phyloP scores from a whole-genome alignment of 2,329 filamentous ascomycete genomes.

The Hymenoscyphus repandus region DNA sequence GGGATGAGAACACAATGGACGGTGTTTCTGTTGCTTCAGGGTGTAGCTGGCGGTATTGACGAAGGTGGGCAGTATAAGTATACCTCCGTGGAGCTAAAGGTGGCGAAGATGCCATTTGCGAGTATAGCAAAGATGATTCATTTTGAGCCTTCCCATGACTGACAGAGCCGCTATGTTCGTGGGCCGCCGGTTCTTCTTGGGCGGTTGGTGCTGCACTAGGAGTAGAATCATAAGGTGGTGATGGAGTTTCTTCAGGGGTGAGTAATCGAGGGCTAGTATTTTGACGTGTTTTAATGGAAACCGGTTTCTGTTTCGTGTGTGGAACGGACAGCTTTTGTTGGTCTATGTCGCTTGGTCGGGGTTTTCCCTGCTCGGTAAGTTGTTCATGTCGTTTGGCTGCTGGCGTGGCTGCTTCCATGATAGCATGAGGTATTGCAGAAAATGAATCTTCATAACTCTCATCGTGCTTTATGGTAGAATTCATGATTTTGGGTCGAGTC shows the following conservation, averaged over 20 bases:
- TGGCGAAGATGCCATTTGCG: slow-evolving; percentile 29
- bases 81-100: slow-evolving; percentile 27
- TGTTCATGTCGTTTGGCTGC: slow-evolving; percentile 13
- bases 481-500: slow-evolving; percentile 3
- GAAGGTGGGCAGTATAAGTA: slow-evolving; percentile 28
- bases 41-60: slow-evolving; percentile 22
- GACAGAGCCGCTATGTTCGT: neutral
- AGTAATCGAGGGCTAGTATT: slow-evolving; percentile 16
- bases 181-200: neutral
- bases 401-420: slow-evolving; percentile 15
- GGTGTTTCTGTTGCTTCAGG: slow-evolving; percentile 26
- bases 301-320: slow-evolving; percentile 1
- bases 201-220: neutral
- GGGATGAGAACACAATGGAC: slow-evolving; percentile 31
- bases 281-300: slow-evolving; percentile 5
- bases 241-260: slow-evolving; percentile 30
- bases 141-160: neutral
- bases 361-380: neutral
- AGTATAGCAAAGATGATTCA: slow-evolving; percentile 18
- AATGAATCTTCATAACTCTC: slow-evolving; percentile 24
- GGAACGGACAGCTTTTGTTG: slow-evolving; percentile 8
- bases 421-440: slow-evolving; percentile 17
- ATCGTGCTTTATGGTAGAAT: slow-evolving; percentile 3
- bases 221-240: slow-evolving; percentile 13
- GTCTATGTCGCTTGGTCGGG: neutral